These are phyloP conservation scores for Ottelia alismoides DNA, from an alignment of 106 monocot genomes.

Conservation along the genomic window DNA sequence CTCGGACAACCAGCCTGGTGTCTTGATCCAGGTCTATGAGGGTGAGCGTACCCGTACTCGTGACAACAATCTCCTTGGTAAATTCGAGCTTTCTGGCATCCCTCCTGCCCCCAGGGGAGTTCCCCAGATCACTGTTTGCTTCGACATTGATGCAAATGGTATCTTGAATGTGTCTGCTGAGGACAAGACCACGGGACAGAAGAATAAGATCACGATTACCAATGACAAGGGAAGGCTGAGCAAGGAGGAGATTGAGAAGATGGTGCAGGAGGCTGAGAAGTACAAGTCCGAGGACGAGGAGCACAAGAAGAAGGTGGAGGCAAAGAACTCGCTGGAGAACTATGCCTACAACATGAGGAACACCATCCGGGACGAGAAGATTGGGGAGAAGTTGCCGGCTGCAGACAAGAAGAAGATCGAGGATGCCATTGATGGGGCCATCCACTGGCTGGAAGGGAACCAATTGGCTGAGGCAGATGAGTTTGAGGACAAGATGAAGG, in stretches of 20 bases:
- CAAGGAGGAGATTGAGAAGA: constrained; percentile 7
- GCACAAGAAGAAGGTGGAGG: no score
- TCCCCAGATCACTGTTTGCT: constrained; percentile 45
- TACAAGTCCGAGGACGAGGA: constrained; percentile 35
- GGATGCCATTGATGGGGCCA: no score
- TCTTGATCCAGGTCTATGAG: constrained; percentile 43
- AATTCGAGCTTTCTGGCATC: constrained; percentile 51
- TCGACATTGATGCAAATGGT: constrained; percentile 59
- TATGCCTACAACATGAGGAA: constrained; percentile 6
- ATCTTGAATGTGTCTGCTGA: constrained; percentile 55
- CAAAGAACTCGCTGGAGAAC: no score
- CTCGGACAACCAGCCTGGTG: constrained; percentile 44
- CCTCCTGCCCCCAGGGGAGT: constrained; percentile 53
- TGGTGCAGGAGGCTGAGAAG: constrained; percentile 18
- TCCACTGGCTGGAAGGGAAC: no score
- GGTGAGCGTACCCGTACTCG: constrained; percentile 10
- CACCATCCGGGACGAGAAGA: constrained; percentile 9
- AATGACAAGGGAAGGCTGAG: constrained; percentile 10
- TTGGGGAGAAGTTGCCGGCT: background rate
- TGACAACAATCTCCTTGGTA: constrained; percentile 29
- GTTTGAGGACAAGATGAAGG: no score
- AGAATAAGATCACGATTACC: constrained; percentile 9
- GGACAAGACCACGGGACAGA: constrained; percentile 44
- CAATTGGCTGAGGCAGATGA: no score
- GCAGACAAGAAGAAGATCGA: constrained; percentile 16